Conservation (phyloP, 2,329 filamentous ascomycete species). For the Phyllachora maydis region DNA sequence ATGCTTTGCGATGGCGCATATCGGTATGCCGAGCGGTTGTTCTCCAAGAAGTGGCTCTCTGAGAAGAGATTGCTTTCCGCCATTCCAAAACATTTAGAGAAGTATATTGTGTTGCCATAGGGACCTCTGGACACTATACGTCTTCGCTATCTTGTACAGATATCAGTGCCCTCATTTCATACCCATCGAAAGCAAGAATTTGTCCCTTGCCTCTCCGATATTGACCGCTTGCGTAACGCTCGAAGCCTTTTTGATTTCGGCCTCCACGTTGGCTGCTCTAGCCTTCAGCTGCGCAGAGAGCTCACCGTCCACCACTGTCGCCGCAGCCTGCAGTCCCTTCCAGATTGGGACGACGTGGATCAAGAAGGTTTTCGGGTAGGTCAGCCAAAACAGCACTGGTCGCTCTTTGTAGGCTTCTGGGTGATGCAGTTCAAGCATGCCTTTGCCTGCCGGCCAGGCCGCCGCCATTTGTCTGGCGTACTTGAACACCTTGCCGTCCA, state of each 20-base stretch:
- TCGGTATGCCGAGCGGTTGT: conserved; percentile 81
- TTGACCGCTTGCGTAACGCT: too few species aligned
- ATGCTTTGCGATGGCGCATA: conserved; percentile 95
- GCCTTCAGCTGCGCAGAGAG: conserved; percentile 16
- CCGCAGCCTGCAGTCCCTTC: conserved; percentile 22
- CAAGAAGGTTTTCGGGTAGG: conserved; percentile 13
- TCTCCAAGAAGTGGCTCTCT: conserved; percentile 77
- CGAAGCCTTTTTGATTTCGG: conserved; percentile 8
- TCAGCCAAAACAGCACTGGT: conserved; percentile 12
- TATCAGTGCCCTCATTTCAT: too few species aligned
- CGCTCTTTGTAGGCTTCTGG: conserved; percentile 9
- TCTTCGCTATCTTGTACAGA: too few species aligned
- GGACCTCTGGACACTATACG: too few species aligned
- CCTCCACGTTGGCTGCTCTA: conserved; percentile 13
- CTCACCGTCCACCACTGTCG: too few species aligned
- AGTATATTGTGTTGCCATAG: conserved; percentile 83
- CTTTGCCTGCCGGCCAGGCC: conserved; percentile 18
- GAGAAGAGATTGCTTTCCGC: conserved; percentile 66
- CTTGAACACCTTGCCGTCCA: conserved; percentile 13
- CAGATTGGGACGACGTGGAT: conserved; percentile 14
- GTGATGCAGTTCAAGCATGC: conserved; percentile 16
- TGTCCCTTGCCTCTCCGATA: too few species aligned
- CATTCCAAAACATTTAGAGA: conserved; percentile 68
- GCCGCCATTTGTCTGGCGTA: conserved; percentile 15
- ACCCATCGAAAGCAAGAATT: too few species aligned